Conservation (phyloP, 2,329 filamentous ascomycete genomes). For the Myrmaecium sp. region DNA sequence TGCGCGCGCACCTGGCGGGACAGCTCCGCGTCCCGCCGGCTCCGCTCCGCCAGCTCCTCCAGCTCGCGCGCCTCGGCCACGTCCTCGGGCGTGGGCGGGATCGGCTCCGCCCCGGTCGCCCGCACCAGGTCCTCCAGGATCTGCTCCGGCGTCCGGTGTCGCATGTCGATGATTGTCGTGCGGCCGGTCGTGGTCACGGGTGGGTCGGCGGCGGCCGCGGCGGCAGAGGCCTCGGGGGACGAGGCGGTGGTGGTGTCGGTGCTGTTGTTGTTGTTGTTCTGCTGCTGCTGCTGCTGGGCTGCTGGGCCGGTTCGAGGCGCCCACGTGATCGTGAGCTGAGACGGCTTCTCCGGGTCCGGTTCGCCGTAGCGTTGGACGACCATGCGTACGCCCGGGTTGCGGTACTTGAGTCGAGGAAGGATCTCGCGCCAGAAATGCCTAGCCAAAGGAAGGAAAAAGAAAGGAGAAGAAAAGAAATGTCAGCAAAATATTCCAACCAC, state of each 20-base stretch:
- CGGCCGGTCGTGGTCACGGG: slow-evolving; percentile 15
- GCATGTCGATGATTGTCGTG: slow-evolving; percentile 37
- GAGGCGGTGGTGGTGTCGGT: slow-evolving; percentile 8
- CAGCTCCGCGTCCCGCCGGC: slow-evolving; percentile 37
- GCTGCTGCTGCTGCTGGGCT: too few relatives aligned
- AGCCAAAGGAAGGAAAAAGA: neutral
- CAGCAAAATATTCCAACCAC: too few relatives aligned
- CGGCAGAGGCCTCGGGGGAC: slow-evolving; percentile 7
- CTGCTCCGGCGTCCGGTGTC: slow-evolving; percentile 38
- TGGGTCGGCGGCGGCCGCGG: slow-evolving; percentile 14
- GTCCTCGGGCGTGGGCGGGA: slow-evolving; percentile 45
- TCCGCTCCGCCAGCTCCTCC: slow-evolving; percentile 35
- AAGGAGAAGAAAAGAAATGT: too few relatives aligned
- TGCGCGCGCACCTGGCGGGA: slow-evolving; percentile 36
- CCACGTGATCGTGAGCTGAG: slow-evolving; percentile 49
- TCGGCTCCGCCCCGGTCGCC: slow-evolving; percentile 41
- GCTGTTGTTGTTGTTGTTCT: too few relatives aligned
- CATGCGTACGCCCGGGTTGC: slow-evolving; percentile 78
- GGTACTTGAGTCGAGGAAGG: slow-evolving; percentile 78
- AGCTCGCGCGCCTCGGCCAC: slow-evolving; percentile 39
- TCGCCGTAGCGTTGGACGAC: slow-evolving; percentile 51
- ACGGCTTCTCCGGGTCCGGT: slow-evolving; percentile 33
- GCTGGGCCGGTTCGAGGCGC: slow-evolving; percentile 15
- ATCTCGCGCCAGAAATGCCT: slow-evolving; percentile 81
- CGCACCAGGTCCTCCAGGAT: slow-evolving; percentile 48